phyloP scores from a whole-genome alignment of 768 basidiomycete genomes.

The Clavulina sp. region DNA sequence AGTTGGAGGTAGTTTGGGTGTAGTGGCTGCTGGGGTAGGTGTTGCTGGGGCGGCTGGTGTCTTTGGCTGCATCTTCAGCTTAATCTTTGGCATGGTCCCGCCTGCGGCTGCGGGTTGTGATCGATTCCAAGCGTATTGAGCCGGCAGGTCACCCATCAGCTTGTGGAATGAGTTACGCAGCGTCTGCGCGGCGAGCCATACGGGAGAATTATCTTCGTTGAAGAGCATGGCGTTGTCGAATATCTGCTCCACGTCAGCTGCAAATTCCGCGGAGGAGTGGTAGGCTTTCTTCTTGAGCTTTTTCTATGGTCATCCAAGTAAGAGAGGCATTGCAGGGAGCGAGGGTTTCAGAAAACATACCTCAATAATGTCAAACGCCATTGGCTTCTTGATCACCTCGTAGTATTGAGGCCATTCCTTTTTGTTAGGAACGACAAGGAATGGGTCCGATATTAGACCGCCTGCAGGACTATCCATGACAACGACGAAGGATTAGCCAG shows the following conservation, averaged over 20 bases:
- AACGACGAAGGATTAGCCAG: background rate
- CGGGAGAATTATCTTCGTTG: conserved; percentile 69
- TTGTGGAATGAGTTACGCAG: conserved; percentile 52
- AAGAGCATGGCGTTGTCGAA: conserved; percentile 80
- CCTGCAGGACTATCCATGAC: conserved; percentile 41
- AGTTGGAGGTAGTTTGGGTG: background rate
- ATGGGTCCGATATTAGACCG: conserved; percentile 47
- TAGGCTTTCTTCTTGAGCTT: conserved; percentile 71
- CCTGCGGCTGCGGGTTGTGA: conserved; percentile 26
- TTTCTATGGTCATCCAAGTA: conserved; percentile 32
- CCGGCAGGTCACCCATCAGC: conserved; percentile 61
- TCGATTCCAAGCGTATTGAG: conserved; percentile 42
- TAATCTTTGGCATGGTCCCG: conserved; percentile 33
- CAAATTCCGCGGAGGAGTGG: conserved; percentile 44
- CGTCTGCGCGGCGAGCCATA: conserved; percentile 30
- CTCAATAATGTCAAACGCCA: conserved; percentile 58
- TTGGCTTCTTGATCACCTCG: conserved; percentile 58
- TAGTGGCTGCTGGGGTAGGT: conserved; percentile 15
- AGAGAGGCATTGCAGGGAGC: conserved; percentile 2
- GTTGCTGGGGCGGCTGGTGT: conserved; percentile 13
- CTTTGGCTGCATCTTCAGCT: conserved; percentile 30
- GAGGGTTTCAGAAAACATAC: conserved; percentile 27
- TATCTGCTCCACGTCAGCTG: conserved; percentile 74
- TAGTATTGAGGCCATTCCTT: conserved; percentile 71
- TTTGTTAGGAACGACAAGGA: conserved; percentile 70